Conservation (phyloP, 2,329 filamentous ascomycete species). For the Gnomoniopsis sp. region DNA sequence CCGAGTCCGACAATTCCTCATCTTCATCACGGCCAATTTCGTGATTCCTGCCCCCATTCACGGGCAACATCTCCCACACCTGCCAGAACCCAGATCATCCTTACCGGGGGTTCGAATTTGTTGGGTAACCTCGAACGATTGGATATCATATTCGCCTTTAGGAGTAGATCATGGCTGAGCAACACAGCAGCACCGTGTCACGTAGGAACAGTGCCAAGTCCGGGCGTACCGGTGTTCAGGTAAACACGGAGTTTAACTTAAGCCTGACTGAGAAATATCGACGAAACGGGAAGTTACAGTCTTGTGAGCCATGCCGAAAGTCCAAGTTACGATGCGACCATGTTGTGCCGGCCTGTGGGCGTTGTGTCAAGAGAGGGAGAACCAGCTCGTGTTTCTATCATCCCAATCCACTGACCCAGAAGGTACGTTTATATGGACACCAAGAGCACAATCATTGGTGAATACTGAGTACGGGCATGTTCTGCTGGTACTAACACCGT, state of each 20-base stretch:
- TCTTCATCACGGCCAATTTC: neutral
- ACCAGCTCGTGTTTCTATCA: conserved; percentile 31
- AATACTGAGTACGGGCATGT: neutral
- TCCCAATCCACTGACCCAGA: conserved; percentile 29
- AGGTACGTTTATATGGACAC: conserved; percentile 13
- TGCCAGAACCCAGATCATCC: neutral
- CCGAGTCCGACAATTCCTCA: neutral
- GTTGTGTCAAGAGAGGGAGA: conserved; percentile 29
- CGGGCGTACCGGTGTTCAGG: conserved; percentile 17
- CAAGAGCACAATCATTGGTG: neutral
- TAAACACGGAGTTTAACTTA: conserved; percentile 15
- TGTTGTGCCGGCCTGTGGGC: conserved; percentile 30
- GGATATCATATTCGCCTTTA: neutral
- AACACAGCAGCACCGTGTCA: conserved; percentile 5
- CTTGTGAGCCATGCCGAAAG: conserved; percentile 31
- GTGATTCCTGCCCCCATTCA: neutral
- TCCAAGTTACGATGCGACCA: conserved; percentile 34
- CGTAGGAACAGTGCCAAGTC: conserved; percentile 21
- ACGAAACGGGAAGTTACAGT: conserved; percentile 34
- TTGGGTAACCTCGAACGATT: neutral
- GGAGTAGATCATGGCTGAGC: neutral
- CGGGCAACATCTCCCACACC: neutral
- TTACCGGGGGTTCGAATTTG: neutral
- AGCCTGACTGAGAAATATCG: conserved; percentile 29
- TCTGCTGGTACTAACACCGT: neutral